phyloP scores from a whole-genome alignment of 2,329 filamentous ascomycete species.

The Penicillium expansum region DNA sequence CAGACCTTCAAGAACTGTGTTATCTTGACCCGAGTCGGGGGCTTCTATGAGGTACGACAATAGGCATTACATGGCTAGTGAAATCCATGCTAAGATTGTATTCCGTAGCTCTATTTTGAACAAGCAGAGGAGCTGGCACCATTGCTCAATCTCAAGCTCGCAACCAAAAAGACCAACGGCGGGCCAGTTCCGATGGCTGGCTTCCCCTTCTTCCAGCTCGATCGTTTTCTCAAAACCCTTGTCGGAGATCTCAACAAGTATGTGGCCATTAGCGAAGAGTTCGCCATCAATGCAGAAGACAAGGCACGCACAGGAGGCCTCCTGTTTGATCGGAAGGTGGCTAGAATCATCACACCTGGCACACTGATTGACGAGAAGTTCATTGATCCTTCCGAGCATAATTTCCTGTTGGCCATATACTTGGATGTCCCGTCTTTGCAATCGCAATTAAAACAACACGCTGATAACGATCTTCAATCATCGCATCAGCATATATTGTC shows the following conservation, averaged over 20 bases:
- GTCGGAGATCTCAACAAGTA: constrained; percentile 88
- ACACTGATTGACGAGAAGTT: constrained; percentile 97
- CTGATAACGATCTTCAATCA: constrained; percentile 13
- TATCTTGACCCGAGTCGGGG: constrained; percentile 83
- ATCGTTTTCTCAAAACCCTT: constrained; percentile 86
- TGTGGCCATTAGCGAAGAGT: constrained; percentile 93
- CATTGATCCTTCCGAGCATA: constrained; percentile 90
- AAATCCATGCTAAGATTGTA: constrained; percentile 6
- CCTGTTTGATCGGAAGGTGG: constrained; percentile 79
- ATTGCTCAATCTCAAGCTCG: constrained; percentile 81
- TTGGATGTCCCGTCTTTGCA: constrained; percentile 40
- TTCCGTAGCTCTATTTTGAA: constrained; percentile 76
- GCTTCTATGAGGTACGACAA: constrained; percentile 75
- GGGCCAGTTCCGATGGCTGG: constrained; percentile 87
- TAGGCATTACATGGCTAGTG: neutral
- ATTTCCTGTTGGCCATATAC: constrained; percentile 83
- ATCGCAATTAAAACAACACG: constrained; percentile 20
- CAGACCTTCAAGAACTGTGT: constrained; percentile 87
- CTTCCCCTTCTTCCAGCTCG: constrained; percentile 89
- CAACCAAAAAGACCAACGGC: constrained; percentile 73
- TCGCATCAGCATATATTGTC: constrained; percentile 30
- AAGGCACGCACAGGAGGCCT: constrained; percentile 73
- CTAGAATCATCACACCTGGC: constrained; percentile 86
- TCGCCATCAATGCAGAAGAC: constrained; percentile 67
- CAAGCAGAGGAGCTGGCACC: constrained; percentile 88